Conservation (phyloP, 2,329 filamentous ascomycete genomes). For the Cercospora sesami region DNA sequence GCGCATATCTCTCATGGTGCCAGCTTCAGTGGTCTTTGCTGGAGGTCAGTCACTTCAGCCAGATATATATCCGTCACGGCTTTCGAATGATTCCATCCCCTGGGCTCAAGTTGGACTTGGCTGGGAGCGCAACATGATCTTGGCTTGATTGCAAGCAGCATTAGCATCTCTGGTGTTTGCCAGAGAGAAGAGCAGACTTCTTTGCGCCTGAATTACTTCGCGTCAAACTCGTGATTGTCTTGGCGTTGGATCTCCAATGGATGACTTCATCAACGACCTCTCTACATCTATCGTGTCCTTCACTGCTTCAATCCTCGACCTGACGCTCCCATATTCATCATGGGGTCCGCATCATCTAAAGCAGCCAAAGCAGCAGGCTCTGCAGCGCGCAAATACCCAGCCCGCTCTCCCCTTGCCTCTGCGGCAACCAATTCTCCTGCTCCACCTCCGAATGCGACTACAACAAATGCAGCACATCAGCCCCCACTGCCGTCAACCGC, state of each 20-base stretch:
- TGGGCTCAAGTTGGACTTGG: not conserved
- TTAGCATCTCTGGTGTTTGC: not conserved
- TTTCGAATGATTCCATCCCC: not conserved
- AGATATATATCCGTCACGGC: not conserved
- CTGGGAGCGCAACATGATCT: not conserved
- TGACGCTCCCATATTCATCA: conserved; percentile 31
- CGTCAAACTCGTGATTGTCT: conserved; percentile 4
- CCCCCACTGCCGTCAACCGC: conserved; percentile 34
- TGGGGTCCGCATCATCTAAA: conserved; percentile 63
- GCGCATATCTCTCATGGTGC: not conserved
- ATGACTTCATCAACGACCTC: conserved; percentile 7
- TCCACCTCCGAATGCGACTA: conserved; percentile 29
- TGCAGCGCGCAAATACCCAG: conserved; percentile 58
- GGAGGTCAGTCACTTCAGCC: not conserved
- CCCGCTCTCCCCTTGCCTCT: conserved; percentile 38
- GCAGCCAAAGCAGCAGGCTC: conserved; percentile 52
- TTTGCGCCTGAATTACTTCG: not conserved
- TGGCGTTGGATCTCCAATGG: not conserved
- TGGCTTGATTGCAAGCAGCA: not conserved
- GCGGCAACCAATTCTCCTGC: conserved; percentile 32
- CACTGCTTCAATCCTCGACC: not conserved
- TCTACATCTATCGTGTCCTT: not conserved
- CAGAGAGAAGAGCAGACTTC: too few species aligned
- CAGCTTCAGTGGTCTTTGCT: not conserved
- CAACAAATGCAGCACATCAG: conserved; percentile 30